A percentile compares a stretch with the other conserved stretches of the same genome.
These are phyloP conservation scores for Gnaphalium uliginosum DNA, from an alignment of 129 eudicot genomes.

Conservation along the genomic window DNA sequence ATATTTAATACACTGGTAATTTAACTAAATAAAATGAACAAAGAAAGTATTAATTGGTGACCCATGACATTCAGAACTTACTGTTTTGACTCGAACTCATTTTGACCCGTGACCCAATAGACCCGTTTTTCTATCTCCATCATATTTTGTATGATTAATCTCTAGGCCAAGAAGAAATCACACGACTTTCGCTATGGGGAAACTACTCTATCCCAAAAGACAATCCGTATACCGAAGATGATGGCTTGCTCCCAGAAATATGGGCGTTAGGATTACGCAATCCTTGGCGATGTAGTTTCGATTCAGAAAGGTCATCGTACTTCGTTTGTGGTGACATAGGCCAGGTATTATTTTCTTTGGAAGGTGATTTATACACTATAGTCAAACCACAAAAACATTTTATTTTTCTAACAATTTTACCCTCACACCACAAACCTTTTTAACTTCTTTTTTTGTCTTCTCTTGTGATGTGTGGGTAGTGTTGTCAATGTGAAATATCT, in stretches of 20 bases:
- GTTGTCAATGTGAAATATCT: too few species aligned
- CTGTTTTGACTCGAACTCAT: background rate
- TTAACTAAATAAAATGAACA: background rate
- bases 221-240: conserved; percentile 61
- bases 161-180: conserved; percentile 55
- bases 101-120: background rate
- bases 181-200: conserved; percentile 64
- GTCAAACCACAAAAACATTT: too few species aligned
- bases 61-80: too few species aligned
- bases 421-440: too few species aligned
- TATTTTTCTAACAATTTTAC: too few species aligned
- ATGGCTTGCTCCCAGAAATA: conserved; percentile 61
- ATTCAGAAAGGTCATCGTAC: conserved; percentile 76
- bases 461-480: too few species aligned
- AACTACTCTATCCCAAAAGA: conserved; percentile 81
- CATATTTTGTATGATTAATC: background rate
- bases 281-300: conserved; percentile 91
- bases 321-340: conserved; percentile 76
- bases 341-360: conserved; percentile 43
- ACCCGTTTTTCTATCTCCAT: background rate
- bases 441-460: too few species aligned
- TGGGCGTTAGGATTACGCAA: conserved; percentile 80
- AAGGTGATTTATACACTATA: background rate
- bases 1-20: too few species aligned
- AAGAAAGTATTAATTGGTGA: background rate